Evolutionary conservation across 73 alveolate species (phyloP).

Genomic region (Paramecium pentaurelia): DNA sequence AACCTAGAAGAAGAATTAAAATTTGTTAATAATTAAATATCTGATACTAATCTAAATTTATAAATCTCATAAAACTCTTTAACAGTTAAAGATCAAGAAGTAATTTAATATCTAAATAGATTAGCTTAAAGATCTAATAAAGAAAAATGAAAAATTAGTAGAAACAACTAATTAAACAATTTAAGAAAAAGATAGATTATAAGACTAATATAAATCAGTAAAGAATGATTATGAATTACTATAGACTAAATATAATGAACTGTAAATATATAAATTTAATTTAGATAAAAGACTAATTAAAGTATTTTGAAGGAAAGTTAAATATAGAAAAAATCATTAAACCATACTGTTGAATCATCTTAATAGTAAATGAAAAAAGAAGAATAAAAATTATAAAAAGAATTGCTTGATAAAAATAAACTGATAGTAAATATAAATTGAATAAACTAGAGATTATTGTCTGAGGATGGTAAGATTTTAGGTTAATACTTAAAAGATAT

Average conservation of each 20-base stretch:
- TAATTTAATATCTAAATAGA: neutral
- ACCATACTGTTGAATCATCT: neutral
- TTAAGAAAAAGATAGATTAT: neutral
- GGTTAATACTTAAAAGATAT: neutral
- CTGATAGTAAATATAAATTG: neutral
- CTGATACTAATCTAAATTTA: neutral
- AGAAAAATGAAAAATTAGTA: neutral
- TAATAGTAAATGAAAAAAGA: neutral
- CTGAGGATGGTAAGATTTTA: neutral
- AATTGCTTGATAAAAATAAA: neutral
- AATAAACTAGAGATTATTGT: neutral
- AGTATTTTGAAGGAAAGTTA: neutral
- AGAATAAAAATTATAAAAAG: neutral
- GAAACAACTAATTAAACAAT: neutral
- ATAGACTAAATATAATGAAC: neutral
- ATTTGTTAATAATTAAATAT: neutral
- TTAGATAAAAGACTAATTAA: neutral
- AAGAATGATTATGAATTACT: neutral
- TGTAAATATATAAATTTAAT: neutral
- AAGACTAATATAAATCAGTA: neutral
- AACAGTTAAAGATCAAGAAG: neutral
- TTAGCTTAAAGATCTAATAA: neutral
- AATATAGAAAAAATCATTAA: neutral
- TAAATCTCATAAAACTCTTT: neutral
- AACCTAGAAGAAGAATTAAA: neutral